phyloP scores from a whole-genome alignment of 768 basidiomycete genomes.

The Suillus weaverae region DNA sequence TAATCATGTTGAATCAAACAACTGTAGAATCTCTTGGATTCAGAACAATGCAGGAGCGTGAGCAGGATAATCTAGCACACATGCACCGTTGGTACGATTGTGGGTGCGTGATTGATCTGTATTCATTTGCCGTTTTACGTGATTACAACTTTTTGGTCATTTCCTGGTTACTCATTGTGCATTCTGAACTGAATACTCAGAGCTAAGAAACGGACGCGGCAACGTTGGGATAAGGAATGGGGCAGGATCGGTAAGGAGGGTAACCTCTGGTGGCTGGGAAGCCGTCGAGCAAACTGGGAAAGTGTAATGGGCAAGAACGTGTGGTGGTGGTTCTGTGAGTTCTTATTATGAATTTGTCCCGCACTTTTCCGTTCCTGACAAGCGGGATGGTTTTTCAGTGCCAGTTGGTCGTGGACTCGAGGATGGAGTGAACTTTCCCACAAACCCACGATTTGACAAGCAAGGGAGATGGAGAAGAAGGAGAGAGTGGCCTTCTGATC shows the following conservation, averaged over 20 bases:
- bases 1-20: constrained; percentile 65
- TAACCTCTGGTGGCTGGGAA: constrained; percentile 85
- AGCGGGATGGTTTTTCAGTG: constrained; percentile 28
- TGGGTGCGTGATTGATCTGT: constrained; percentile 40
- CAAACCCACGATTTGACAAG: constrained; percentile 72
- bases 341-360: background rate
- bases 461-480: constrained; percentile 68
- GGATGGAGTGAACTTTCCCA: constrained; percentile 64
- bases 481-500: constrained; percentile 66
- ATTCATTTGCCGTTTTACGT: background rate
- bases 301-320: constrained; percentile 74
- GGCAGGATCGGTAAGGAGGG: constrained; percentile 73
- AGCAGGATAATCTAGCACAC: constrained; percentile 48
- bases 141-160: background rate
- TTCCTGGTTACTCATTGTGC: background rate
- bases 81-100: constrained; percentile 57
- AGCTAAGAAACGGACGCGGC: constrained; percentile 44
- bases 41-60: constrained; percentile 63
- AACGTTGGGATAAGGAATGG: constrained; percentile 79
- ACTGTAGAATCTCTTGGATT: constrained; percentile 78
- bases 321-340: constrained; percentile 82
- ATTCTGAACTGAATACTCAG: constrained; percentile 34
- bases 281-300: constrained; percentile 63
- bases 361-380: constrained; percentile 8
- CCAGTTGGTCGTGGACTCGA: constrained; percentile 51